phyloP scores from a whole-genome alignment of 2,329 filamentous ascomycete species.

The Cladosporium sphaerospermum region DNA sequence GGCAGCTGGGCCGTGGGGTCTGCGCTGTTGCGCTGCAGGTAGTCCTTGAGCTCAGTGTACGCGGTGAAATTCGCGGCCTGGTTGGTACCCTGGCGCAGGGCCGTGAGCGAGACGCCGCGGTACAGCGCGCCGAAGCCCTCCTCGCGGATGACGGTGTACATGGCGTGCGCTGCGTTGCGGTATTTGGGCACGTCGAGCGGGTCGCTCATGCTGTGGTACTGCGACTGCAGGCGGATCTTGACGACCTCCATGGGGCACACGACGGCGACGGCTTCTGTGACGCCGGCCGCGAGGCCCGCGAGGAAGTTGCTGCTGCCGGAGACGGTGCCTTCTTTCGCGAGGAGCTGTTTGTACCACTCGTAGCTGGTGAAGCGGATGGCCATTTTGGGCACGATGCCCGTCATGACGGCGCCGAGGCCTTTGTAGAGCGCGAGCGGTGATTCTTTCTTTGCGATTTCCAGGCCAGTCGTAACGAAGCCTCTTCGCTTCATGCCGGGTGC shows the following conservation, averaged over 20 bases:
- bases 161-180: slow-evolving; percentile 77
- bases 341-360: slow-evolving; percentile 83
- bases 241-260: slow-evolving; percentile 99
- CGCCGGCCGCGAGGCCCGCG: slow-evolving; percentile 82
- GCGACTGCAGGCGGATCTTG: slow-evolving; percentile 96
- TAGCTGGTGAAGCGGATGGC: slow-evolving; percentile 98
- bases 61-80: slow-evolving; percentile 99
- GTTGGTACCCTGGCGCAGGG: slow-evolving; percentile 89
- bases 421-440: slow-evolving; percentile 94
- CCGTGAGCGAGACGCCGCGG: slow-evolving; percentile 88
- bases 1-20: slow-evolving; percentile 65
- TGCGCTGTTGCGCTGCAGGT: slow-evolving; percentile 66
- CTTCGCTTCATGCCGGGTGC: slow-evolving; percentile 74
- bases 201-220: slow-evolving; percentile 96
- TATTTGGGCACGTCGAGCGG: slow-evolving; percentile 95
- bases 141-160: slow-evolving; percentile 85
- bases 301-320: slow-evolving; percentile 67
- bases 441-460: slow-evolving; percentile 81
- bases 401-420: slow-evolving; percentile 91
- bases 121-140: slow-evolving; percentile 85
- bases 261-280: slow-evolving; percentile 92
- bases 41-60: slow-evolving; percentile 86
- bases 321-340: slow-evolving; percentile 64
- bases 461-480: slow-evolving; percentile 80
- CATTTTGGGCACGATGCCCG: slow-evolving; percentile 98